phyloP scores from a whole-genome alignment of 495 filamentous ascomycete genomes.

The Penicillium longicatenatum region DNA sequence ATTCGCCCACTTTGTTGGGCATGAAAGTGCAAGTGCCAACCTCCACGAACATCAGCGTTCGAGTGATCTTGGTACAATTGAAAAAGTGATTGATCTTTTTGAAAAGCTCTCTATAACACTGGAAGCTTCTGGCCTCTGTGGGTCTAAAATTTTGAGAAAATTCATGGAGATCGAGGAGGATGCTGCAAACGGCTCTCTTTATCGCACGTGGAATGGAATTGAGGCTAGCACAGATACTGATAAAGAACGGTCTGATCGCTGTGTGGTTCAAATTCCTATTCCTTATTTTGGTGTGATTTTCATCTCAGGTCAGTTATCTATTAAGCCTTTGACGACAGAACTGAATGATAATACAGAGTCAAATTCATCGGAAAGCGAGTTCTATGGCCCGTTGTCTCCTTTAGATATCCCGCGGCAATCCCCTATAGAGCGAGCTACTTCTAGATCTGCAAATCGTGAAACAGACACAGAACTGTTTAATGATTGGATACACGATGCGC shows the following conservation, averaged over 20 bases:
- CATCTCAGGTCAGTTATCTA: conserved; percentile 25
- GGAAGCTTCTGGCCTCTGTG: conserved; percentile 24
- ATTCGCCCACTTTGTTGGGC: conserved; percentile 44
- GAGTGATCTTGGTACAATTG: conserved; percentile 27
- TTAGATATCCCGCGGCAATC: background rate
- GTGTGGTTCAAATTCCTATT: conserved; percentile 24
- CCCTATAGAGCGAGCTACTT: background rate
- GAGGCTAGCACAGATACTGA: background rate
- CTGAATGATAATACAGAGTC: background rate
- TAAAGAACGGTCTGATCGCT: conserved; percentile 9
- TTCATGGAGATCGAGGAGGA: conserved; percentile 15
- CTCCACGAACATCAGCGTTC: conserved; percentile 36
- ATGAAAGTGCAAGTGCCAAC: conserved; percentile 22
- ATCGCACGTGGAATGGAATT: background rate
- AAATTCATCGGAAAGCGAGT: background rate
- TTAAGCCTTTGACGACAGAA: background rate
- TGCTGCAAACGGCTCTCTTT: conserved; percentile 16
- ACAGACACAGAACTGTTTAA: background rate
- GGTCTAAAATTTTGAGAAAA: conserved; percentile 1
- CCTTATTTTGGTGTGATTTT: conserved; percentile 43
- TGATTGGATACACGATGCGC: conserved; percentile 6
- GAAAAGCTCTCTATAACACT: conserved; percentile 33
- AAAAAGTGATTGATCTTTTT: conserved; percentile 38
- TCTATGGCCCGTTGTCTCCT: background rate
- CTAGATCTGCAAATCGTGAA: background rate